These are phyloP conservation scores for Vitis hybrid DNA, from an alignment of 177 flowering plant genomes.

Conservation along the genomic window DNA sequence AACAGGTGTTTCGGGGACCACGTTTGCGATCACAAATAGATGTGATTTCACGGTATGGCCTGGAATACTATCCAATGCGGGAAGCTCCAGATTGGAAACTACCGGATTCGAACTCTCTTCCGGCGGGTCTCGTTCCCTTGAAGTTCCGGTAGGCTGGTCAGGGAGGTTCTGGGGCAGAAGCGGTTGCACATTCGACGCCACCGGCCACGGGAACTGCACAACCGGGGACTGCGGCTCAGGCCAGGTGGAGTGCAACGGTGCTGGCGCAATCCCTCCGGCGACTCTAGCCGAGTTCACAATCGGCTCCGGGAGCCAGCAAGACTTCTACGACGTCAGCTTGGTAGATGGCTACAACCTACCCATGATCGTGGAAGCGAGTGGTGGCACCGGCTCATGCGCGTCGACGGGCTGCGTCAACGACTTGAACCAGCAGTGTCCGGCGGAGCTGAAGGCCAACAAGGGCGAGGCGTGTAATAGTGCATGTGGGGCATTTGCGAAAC, in stretches of 20 bases:
- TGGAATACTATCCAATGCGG: slow-evolving; percentile 42
- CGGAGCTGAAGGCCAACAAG: slow-evolving; percentile 48
- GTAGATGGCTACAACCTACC: slow-evolving; percentile 77
- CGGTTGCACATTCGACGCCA: slow-evolving; percentile 47
- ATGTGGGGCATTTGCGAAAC: slow-evolving; percentile 62
- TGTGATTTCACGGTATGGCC: slow-evolving; percentile 55
- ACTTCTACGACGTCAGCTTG: slow-evolving; percentile 76
- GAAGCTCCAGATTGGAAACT: slow-evolving; percentile 19
- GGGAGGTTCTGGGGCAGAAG: slow-evolving; percentile 87
- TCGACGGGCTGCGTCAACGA: slow-evolving; percentile 64
- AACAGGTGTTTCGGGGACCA: slow-evolving; percentile 27
- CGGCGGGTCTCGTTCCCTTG: slow-evolving; percentile 25
- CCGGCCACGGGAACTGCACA: slow-evolving; percentile 45
- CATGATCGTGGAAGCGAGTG: slow-evolving; percentile 43
- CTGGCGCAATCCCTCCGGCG: slow-evolving; percentile 69
- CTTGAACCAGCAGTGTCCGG: slow-evolving; percentile 61
- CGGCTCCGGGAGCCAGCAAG: slow-evolving; percentile 39
- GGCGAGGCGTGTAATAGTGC: slow-evolving; percentile 75
- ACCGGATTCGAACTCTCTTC: slow-evolving; percentile 48
- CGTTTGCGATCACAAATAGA: slow-evolving; percentile 43
- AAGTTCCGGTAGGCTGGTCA: slow-evolving; percentile 61
- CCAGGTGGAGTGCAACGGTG: slow-evolving; percentile 62
- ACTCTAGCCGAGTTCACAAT: slow-evolving; percentile 80
- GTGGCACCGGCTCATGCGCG: slow-evolving; percentile 55
- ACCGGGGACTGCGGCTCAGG: slow-evolving; percentile 77